phyloP scores from a whole-genome alignment of 1,139 yeast species.

The Suhomyces bolitotheri region DNA sequence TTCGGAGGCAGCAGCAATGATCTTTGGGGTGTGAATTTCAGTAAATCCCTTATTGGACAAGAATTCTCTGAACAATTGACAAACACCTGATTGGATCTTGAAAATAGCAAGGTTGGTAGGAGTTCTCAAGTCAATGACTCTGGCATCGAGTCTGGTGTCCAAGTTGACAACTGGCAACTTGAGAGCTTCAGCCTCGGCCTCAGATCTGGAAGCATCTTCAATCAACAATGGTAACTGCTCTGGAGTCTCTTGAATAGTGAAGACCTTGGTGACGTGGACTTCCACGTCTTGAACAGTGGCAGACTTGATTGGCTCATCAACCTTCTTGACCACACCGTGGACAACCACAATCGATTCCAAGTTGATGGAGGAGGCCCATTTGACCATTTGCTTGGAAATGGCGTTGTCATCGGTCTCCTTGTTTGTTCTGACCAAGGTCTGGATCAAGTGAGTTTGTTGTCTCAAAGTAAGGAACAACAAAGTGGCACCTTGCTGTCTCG shows the following conservation, averaged over 20 bases:
- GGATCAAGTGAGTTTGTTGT: slow-evolving; percentile 81
- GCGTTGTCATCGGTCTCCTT: slow-evolving; percentile 54
- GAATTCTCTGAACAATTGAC: slow-evolving; percentile 86
- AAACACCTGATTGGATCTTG: slow-evolving; percentile 88
- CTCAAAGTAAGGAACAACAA: slow-evolving; percentile 88
- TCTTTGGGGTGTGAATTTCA: slow-evolving; percentile 94
- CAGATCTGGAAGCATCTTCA: slow-evolving; percentile 96
- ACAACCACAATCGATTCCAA: slow-evolving; percentile 91
- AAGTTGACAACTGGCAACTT: slow-evolving; percentile 92
- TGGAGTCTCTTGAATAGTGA: slow-evolving; percentile 83
- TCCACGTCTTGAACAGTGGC: slow-evolving; percentile 93
- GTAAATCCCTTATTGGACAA: slow-evolving; percentile 66
- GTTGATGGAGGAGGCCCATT: slow-evolving; percentile 87
- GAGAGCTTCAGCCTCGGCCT: slow-evolving; percentile 88
- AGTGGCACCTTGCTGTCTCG: slow-evolving; percentile 95
- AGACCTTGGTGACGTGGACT: slow-evolving; percentile 71
- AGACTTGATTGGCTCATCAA: slow-evolving; percentile 83
- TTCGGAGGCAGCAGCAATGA: slow-evolving; percentile 93
- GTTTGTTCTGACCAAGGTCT: slow-evolving; percentile 76
- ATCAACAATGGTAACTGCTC: slow-evolving; percentile 88
- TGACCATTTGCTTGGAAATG: slow-evolving; percentile 92
- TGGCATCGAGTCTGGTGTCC: slow-evolving; percentile 91
- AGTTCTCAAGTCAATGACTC: slow-evolving; percentile 96
- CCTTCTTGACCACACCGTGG: slow-evolving; percentile 79
- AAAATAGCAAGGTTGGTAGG: slow-evolving; percentile 97